phyloP scores from a whole-genome alignment of 2,329 filamentous ascomycete species.

The Talaromyces marneffei region DNA sequence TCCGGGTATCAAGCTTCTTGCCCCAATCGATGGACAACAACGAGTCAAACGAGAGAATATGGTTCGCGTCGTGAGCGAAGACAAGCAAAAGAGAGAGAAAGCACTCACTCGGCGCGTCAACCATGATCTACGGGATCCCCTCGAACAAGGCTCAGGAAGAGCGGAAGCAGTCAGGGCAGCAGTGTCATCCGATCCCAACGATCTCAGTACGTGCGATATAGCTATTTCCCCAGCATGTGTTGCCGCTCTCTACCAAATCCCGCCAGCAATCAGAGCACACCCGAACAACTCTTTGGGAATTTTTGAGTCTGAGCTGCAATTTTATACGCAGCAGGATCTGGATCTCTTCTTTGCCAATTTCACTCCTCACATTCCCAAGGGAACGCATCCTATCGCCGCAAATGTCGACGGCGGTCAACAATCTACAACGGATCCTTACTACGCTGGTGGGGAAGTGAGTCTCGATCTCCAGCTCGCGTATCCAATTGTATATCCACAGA shows the following conservation, averaged over 20 bases:
- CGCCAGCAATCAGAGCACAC: constrained; percentile 32
- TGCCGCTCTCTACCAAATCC: constrained; percentile 44
- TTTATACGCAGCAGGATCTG: constrained; percentile 48
- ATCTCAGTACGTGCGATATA: constrained; percentile 41
- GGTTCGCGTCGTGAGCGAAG: background rate
- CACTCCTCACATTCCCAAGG: constrained; percentile 38
- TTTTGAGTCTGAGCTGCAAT: constrained; percentile 48
- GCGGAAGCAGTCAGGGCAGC: background rate
- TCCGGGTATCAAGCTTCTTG: constrained; percentile 48
- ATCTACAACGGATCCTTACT: constrained; percentile 28
- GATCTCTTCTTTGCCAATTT: constrained; percentile 45
- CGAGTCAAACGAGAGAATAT: constrained; percentile 17
- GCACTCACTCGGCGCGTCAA: background rate
- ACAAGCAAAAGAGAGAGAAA: background rate
- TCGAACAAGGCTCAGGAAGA: background rate
- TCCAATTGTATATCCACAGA: constrained; percentile 49
- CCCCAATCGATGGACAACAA: constrained; percentile 21
- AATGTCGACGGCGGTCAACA: constrained; percentile 44
- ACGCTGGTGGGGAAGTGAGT: constrained; percentile 42
- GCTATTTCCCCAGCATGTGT: constrained; percentile 56
- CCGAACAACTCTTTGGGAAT: constrained; percentile 49
- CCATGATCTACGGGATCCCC: constrained; percentile 7
- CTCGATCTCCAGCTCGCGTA: constrained; percentile 54
- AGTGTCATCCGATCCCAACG: background rate
- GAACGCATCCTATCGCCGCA: constrained; percentile 40